Conservation (phyloP, 2,329 filamentous ascomycete genomes). For the Rutstroemia sp. region DNA sequence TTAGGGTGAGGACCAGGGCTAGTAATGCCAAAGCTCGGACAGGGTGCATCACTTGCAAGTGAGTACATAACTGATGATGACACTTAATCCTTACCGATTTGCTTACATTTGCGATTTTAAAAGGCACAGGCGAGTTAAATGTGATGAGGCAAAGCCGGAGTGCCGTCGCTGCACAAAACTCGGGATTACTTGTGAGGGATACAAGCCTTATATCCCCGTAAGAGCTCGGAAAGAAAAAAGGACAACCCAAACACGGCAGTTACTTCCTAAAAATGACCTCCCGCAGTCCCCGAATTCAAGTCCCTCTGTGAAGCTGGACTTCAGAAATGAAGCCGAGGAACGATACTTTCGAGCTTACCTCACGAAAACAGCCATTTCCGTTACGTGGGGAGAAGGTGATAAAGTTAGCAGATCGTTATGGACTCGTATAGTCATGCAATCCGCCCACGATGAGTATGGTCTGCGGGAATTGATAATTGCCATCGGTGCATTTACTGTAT, state of each 20-base stretch:
- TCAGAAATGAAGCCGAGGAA: conserved; percentile 37
- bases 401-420: conserved; percentile 56
- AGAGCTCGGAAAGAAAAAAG: not conserved
- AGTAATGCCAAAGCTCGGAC: conserved; percentile 4
- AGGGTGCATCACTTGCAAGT: conserved; percentile 10
- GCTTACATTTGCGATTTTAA: not conserved
- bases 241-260: too few relatives aligned
- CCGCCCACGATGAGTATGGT: conserved; percentile 50
- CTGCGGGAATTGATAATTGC: conserved; percentile 59
- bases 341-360: conserved; percentile 7
- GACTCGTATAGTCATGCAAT: conserved; percentile 52
- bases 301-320: conserved; percentile 1
- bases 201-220: not conserved
- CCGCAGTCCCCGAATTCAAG: not conserved
- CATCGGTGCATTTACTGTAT: conserved; percentile 43
- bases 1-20: not conserved
- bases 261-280: not conserved
- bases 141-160: conserved; percentile 6
- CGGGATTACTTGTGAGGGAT: conserved; percentile 7
- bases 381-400: conserved; percentile 38
- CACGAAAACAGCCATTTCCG: not conserved
- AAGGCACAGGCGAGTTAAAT: conserved; percentile 8
- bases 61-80: conserved; percentile 1
- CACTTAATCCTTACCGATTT: not conserved
- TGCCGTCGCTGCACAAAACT: conserved; percentile 4